These are phyloP conservation scores for Coprinopsis marcescibilis DNA, from an alignment of 768 basidiomycete species.

Conservation along the genomic window DNA sequence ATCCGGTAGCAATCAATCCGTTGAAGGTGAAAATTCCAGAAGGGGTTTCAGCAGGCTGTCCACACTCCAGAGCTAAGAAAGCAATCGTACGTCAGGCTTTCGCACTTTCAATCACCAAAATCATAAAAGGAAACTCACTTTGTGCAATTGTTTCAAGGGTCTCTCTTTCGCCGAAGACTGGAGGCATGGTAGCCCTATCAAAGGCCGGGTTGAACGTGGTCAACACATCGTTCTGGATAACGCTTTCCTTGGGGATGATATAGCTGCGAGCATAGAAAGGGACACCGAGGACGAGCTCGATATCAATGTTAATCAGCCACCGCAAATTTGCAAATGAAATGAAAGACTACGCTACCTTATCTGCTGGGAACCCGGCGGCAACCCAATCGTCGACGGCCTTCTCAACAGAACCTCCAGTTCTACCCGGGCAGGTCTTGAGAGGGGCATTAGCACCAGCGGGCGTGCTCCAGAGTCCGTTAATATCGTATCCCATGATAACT, in stretches of 20 bases:
- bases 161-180: slow-evolving; percentile 40
- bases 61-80: slow-evolving; percentile 41
- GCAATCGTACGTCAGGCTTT: neutral
- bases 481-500: slow-evolving; percentile 63
- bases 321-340: neutral
- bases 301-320: neutral
- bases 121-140: slow-evolving; percentile 1
- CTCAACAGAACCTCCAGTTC: slow-evolving; percentile 60
- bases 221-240: slow-evolving; percentile 29
- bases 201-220: slow-evolving; percentile 40
- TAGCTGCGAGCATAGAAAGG: slow-evolving; percentile 78
- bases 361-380: slow-evolving; percentile 64
- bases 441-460: slow-evolving; percentile 81
- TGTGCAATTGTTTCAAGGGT: slow-evolving; percentile 18
- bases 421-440: slow-evolving; percentile 55
- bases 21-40: slow-evolving; percentile 56
- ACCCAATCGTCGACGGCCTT: slow-evolving; percentile 70
- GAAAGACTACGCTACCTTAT: slow-evolving; percentile 21
- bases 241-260: slow-evolving; percentile 34
- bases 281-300: slow-evolving; percentile 69
- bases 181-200: slow-evolving; percentile 34
- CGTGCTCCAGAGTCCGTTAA: slow-evolving; percentile 44
- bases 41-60: slow-evolving; percentile 24
- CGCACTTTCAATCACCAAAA: neutral
- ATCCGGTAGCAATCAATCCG: slow-evolving; percentile 50